phyloP scores from a whole-genome alignment of 73 alveolate species.

The Blepharisma stoltei region DNA sequence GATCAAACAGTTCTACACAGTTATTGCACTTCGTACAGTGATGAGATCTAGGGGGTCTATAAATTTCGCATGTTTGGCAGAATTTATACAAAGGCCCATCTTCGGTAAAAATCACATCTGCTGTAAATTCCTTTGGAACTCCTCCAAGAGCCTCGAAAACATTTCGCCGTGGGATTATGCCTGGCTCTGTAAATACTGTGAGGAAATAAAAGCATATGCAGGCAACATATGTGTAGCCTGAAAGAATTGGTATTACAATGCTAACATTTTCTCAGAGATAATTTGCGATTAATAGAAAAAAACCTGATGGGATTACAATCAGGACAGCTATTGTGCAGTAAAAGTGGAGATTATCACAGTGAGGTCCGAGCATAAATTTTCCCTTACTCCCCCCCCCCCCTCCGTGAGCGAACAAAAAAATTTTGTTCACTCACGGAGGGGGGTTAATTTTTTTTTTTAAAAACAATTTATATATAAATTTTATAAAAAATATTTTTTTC shows the following conservation, averaged over 20 bases:
- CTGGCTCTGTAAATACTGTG: slow-evolving; percentile 58
- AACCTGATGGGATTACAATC: slow-evolving; percentile 34
- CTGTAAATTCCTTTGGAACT: background rate
- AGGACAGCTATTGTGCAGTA: slow-evolving; percentile 39
- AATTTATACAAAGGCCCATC: slow-evolving; percentile 41
- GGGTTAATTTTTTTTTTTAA: too few species aligned
- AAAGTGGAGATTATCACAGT: slow-evolving; percentile 32
- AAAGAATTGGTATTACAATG: slow-evolving; percentile 33
- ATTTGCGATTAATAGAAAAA: slow-evolving; percentile 41
- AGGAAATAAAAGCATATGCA: slow-evolving; percentile 38
- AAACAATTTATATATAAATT: too few species aligned
- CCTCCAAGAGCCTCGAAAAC: slow-evolving; percentile 41
- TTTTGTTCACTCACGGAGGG: too few species aligned
- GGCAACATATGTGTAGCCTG: slow-evolving; percentile 30
- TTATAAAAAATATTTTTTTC: too few species aligned
- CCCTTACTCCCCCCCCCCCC: too few species aligned
- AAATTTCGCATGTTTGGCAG: slow-evolving; percentile 89
- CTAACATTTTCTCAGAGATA: slow-evolving; percentile 43
- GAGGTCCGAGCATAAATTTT: slow-evolving; percentile 51
- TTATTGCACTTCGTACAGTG: slow-evolving; percentile 96
- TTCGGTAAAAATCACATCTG: slow-evolving; percentile 17
- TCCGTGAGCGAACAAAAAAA: too few species aligned
- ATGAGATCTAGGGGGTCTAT: slow-evolving; percentile 91
- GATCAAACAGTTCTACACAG: slow-evolving; percentile 95
- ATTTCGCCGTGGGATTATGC: slow-evolving; percentile 54